Evolutionary conservation across 148 eudicot genomes (phyloP).

Genomic region (Selenicereus undatus): DNA sequence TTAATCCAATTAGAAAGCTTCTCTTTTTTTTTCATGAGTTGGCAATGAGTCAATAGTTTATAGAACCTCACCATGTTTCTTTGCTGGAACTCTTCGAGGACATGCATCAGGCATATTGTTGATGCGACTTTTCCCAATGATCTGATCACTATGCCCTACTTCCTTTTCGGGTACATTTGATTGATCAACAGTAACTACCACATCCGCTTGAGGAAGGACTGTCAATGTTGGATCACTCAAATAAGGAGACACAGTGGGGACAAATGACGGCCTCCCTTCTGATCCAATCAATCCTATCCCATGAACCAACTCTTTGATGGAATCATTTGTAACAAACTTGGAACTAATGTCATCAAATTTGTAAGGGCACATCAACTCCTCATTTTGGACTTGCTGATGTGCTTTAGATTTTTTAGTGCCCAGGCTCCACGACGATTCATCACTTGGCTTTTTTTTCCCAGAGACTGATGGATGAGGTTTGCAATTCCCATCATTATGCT

Average conservation of each 20-base stretch:
- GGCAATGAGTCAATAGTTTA: conserved; percentile 19
- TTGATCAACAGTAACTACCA: conserved; percentile 11
- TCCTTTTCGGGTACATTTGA: conserved; percentile 27
- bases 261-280: conserved; percentile 48
- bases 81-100: conserved; percentile 5
- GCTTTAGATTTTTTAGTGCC: conserved; percentile 23
- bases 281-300: conserved; percentile 61
- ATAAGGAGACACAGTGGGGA: conserved; percentile 41
- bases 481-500: conserved; percentile 44
- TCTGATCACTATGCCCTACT: conserved; percentile 12
- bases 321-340: conserved; percentile 47
- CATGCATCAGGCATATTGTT: conserved; percentile 19
- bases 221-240: conserved; percentile 39
- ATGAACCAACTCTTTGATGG: conserved; percentile 52
- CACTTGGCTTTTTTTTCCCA: conserved; percentile 32
- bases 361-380: conserved; percentile 42
- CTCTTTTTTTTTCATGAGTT: conserved; percentile 16
- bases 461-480: conserved; percentile 21
- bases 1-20: conserved; percentile 9
- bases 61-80: conserved; percentile 14
- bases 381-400: conserved; percentile 27
- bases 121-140: conserved; percentile 16
- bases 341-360: conserved; percentile 50
- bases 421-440: conserved; percentile 21
- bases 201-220: conserved; percentile 24